Conservation (phyloP, 1,139 yeast genomes). For the Pneumocystis sp. region DNA sequence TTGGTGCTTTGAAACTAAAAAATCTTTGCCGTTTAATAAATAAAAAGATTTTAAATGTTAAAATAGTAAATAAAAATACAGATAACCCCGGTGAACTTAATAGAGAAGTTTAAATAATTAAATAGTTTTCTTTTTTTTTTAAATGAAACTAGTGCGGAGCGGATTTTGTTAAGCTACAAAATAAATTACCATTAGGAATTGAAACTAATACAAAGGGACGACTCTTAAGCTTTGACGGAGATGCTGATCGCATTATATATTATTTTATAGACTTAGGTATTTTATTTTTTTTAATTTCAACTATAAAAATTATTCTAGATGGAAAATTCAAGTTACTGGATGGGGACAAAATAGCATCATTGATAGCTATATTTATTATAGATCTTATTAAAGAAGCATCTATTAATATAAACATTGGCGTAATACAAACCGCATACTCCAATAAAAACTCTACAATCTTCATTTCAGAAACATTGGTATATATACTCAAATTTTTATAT, state of each 20-base stretch:
- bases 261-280: conserved; percentile 39
- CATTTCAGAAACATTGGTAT: conserved; percentile 39
- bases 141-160: conserved; percentile 60
- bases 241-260: conserved; percentile 87
- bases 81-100: conserved; percentile 47
- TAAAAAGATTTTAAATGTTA: conserved; percentile 29
- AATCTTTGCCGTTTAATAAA: conserved; percentile 28
- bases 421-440: conserved; percentile 95
- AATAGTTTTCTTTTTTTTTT: background rate
- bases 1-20: conserved; percentile 69
- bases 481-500: background rate
- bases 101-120: conserved; percentile 18
- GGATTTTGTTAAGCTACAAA: conserved; percentile 84
- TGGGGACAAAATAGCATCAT: conserved; percentile 86
- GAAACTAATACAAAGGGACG: conserved; percentile 29
- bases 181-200: conserved; percentile 54
- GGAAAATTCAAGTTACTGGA: conserved; percentile 56
- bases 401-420: conserved; percentile 44
- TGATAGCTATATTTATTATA: conserved; percentile 57
- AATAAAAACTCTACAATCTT: conserved; percentile 80
- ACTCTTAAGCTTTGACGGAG: conserved; percentile 88
- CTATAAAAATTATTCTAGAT: conserved; percentile 14
- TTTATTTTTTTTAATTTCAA: background rate
- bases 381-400: conserved; percentile 34
- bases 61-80: conserved; percentile 47